Conservation (phyloP, 176 grass and related monocot species). For the Cenchrus purpureus region DNA sequence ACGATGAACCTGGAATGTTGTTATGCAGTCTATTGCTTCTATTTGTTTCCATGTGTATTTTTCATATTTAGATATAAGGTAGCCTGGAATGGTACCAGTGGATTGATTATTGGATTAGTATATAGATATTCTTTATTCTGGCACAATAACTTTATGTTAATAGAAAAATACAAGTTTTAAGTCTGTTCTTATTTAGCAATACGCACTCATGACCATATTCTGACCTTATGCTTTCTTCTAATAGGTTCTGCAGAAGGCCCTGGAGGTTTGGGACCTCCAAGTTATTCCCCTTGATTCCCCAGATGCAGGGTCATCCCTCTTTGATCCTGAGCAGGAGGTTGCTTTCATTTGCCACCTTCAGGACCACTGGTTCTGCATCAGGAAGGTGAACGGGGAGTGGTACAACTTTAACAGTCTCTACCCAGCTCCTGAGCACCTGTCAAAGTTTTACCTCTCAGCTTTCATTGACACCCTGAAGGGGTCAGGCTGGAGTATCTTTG, state of each 20-base stretch:
- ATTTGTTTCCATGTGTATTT: not conserved
- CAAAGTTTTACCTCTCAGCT: slow-evolving; percentile 94
- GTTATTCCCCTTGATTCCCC: slow-evolving; percentile 81
- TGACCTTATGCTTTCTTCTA: slow-evolving; percentile 28
- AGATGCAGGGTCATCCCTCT: slow-evolving; percentile 66
- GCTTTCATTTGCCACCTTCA: slow-evolving; percentile 97
- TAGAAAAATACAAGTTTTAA: slow-evolving; percentile 1
- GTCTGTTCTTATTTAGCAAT: slow-evolving; percentile 16
- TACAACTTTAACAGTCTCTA: slow-evolving; percentile 99
- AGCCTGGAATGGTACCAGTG: not conserved
- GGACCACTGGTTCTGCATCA: slow-evolving; percentile 97
- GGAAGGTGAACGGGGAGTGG: slow-evolving; percentile 94
- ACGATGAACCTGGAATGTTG: not conserved
- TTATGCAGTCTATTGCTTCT: slow-evolving; percentile 8
- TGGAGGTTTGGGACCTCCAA: slow-evolving; percentile 93
- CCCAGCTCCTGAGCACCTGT: slow-evolving; percentile 90
- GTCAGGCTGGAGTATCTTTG: slow-evolving; percentile 92
- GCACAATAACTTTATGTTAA: not conserved
- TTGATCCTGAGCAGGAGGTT: slow-evolving; percentile 79
- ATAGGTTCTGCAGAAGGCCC: slow-evolving; percentile 93
- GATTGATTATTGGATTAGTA: slow-evolving; percentile 33
- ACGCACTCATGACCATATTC: not conserved
- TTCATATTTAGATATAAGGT: slow-evolving; percentile 3
- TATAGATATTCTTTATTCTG: slow-evolving; percentile 16
- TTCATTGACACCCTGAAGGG: slow-evolving; percentile 88